Conservation (phyloP, 2,329 filamentous ascomycete genomes). For the Akanthomyces muscarius region DNA sequence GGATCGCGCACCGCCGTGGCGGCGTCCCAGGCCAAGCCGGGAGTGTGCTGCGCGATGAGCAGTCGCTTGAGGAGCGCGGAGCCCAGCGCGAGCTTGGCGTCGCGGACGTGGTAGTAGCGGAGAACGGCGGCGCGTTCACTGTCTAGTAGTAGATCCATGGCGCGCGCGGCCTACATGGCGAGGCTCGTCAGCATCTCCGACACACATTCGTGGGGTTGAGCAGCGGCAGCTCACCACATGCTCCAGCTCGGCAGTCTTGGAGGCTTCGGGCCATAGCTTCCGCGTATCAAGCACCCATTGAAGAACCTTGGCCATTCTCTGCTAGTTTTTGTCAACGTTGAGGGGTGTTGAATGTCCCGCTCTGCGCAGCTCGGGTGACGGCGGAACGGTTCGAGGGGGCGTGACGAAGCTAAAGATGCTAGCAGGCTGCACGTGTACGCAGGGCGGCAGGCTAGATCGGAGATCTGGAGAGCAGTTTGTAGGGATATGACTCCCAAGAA, state of each 20-base stretch:
- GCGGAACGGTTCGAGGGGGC: neutral
- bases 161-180: constrained; percentile 46
- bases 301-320: constrained; percentile 33
- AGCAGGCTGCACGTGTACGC: no score
- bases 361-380: neutral
- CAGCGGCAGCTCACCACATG: constrained; percentile 36
- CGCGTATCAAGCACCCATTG: constrained; percentile 63
- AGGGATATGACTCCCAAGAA: neutral
- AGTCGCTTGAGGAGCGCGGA: constrained; percentile 72
- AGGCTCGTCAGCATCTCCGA: neutral
- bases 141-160: constrained; percentile 47
- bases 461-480: no score
- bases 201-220: neutral
- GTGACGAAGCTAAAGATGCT: neutral
- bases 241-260: constrained; percentile 45
- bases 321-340: neutral
- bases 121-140: constrained; percentile 56
- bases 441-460: neutral
- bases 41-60: constrained; percentile 53
- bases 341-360: no score
- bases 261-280: constrained; percentile 50
- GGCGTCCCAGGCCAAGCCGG: constrained; percentile 56
- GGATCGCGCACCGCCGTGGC: constrained; percentile 54
- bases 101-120: constrained; percentile 61
- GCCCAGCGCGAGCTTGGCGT: constrained; percentile 70